phyloP scores from a whole-genome alignment of 163 green algal genomes.

The Trebouxia gelatinosa region DNA sequence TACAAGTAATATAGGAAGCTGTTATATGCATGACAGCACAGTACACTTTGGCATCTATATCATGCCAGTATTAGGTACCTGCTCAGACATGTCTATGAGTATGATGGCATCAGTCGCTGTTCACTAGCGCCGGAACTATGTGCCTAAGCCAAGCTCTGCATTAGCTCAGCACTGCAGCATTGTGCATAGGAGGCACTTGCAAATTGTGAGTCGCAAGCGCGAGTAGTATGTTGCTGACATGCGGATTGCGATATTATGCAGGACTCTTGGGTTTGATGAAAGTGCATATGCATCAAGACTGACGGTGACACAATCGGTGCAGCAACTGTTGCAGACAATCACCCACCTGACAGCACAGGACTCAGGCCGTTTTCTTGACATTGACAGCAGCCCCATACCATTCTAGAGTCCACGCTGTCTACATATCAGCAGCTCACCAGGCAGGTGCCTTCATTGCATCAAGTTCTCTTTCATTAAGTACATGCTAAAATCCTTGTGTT shows the following conservation, averaged over 20 bases:
- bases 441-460: too few species aligned
- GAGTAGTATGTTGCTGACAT: too few species aligned
- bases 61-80: too few species aligned
- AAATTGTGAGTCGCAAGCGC: too few species aligned
- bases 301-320: background rate
- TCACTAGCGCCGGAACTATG: background rate
- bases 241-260: background rate
- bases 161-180: background rate
- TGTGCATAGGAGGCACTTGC: background rate
- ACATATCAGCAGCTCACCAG: too few species aligned
- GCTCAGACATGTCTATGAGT: too few species aligned
- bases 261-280: background rate
- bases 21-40: too few species aligned
- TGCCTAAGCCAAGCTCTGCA: background rate
- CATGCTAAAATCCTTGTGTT: too few species aligned
- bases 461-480: too few species aligned
- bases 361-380: background rate
- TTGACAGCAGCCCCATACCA: background rate
- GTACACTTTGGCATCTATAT: too few species aligned
- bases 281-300: background rate
- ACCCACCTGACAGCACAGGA: background rate
- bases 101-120: background rate
- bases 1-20: too few species aligned
- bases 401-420: too few species aligned
- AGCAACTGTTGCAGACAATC: background rate